These are phyloP conservation scores for Metarhizium guizhouense DNA, from an alignment of 2,329 filamentous ascomycete genomes.

Conservation along the genomic window DNA sequence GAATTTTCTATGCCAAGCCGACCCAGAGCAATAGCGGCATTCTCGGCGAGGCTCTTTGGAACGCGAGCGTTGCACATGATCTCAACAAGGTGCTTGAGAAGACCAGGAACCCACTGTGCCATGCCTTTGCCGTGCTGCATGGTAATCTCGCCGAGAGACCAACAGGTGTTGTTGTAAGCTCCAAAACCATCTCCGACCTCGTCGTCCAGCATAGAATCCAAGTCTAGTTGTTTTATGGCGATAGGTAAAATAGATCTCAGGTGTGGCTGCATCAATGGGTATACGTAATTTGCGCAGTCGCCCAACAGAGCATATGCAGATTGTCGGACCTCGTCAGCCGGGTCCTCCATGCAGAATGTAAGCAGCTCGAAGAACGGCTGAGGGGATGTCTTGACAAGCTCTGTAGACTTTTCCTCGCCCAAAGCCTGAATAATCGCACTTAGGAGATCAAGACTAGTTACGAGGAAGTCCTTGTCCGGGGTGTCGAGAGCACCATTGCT, in stretches of 20 bases:
- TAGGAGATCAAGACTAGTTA: constrained; percentile 87
- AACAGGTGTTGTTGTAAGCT: constrained; percentile 96
- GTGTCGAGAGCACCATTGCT: constrained; percentile 61
- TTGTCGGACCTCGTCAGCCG: constrained; percentile 85
- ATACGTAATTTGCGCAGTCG: constrained; percentile 90
- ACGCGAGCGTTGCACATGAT: constrained; percentile 82
- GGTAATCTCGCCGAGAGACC: constrained; percentile 89
- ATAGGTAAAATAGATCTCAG: constrained; percentile 68
- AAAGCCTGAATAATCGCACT: constrained; percentile 91
- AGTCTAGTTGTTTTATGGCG: constrained; percentile 78
- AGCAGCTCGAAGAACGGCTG: constrained; percentile 86
- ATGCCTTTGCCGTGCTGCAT: constrained; percentile 69
- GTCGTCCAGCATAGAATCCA: constrained; percentile 67
- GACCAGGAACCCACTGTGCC: constrained; percentile 64
- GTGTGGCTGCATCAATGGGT: constrained; percentile 66
- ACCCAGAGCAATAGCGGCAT: constrained; percentile 87
- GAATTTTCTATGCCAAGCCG: constrained; percentile 74
- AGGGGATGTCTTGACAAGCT: constrained; percentile 66
- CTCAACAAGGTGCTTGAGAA: constrained; percentile 68
- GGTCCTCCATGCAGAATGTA: constrained; percentile 85
- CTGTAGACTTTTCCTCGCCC: constrained; percentile 60
- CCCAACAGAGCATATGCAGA: constrained; percentile 92
- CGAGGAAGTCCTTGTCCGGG: constrained; percentile 93
- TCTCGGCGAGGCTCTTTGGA: constrained; percentile 81
- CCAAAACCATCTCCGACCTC: constrained; percentile 80